Base-by-base conservation (phyloP, 2,329 filamentous ascomycete species). In the Chaetomiaceae sp. region DNA sequence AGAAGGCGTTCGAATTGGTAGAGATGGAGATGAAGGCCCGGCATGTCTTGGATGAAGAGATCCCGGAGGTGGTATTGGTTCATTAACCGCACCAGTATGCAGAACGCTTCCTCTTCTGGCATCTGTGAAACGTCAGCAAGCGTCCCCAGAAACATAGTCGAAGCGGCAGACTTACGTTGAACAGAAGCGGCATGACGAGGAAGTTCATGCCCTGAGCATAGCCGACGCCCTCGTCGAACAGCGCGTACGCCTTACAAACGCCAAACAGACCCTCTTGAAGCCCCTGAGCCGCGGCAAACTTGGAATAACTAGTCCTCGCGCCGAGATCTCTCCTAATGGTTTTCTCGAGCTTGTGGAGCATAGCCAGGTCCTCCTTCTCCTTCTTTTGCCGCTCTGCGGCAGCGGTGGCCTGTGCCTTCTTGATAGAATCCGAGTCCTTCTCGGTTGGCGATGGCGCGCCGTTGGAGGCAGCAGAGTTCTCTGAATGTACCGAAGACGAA, bases 141-240 rank as follows among this genome's bases (percentile, higher is more conserved):
- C 4, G 2, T 13, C 14, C 14, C 10, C 14, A 27, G n/a, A 34
- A 16, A 25, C 4, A 11, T 8, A 18, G 33, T 18, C 8, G 37
- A 21, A 10, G 4, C 2, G 14, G 2, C 16, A 2, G 18, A 69
- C 84, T 76, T 73, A 88, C 85, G 68, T 96, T 97, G 73, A 99
- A 96, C 1, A 99, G 76, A 16, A 99, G 71, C 21, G 95, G 94
- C 90, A 97, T 97, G 44, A 90, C 88, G 55, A 99, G 82, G 65
- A 99, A 99, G 67, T 97, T 99, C 88, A 99, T 96, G 66, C 94
- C 94, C 70, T 99, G 94, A 0, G 95, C 92, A 69, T 99, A 99
- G 29, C 94, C 92, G 32, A 99, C 94, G 7, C 79, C 87, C 65
- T 96, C 90, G 65, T 99, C 94, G 62, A 91, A 97, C 27, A 99